Evolutionary conservation across 768 basidiomycete genomes (phyloP).

Genomic region (Auricularia heimuer): DNA sequence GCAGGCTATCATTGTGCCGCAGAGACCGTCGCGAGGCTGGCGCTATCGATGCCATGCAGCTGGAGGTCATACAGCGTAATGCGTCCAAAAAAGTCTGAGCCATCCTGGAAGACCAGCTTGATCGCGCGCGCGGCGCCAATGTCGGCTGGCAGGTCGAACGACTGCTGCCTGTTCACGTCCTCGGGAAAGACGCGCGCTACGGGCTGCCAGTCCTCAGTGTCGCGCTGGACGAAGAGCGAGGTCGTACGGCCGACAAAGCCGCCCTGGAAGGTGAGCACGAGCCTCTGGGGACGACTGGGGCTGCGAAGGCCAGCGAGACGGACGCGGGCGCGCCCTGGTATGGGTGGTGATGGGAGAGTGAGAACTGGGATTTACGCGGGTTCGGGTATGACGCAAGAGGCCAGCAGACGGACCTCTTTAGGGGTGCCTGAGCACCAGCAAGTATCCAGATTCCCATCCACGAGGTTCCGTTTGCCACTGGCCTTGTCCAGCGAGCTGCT

Average conservation of each 20-base stretch:
- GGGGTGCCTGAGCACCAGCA: background rate
- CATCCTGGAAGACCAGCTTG: conserved; percentile 65
- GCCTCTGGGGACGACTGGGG: conserved; percentile 39
- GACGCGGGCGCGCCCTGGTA: conserved; percentile 65
- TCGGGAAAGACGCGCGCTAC: conserved; percentile 60
- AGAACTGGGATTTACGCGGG: background rate
- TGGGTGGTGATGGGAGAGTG: background rate
- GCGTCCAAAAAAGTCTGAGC: conserved; percentile 80
- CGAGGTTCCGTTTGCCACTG: background rate
- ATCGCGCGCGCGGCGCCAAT: conserved; percentile 29
- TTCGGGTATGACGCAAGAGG: background rate
- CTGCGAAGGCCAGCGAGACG: conserved; percentile 53
- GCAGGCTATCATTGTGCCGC: background rate
- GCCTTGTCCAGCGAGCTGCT: background rate
- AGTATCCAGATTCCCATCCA: background rate
- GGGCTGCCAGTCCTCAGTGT: conserved; percentile 33
- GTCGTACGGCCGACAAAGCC: conserved; percentile 68
- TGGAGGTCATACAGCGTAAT: conserved; percentile 61
- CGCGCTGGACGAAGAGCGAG: conserved; percentile 24
- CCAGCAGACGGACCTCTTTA: background rate
- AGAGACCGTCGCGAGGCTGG: background rate
- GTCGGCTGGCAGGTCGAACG: conserved; percentile 39
- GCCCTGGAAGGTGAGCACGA: conserved; percentile 71
- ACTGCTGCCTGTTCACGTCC: conserved; percentile 66
- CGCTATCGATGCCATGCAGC: conserved; percentile 18